phyloP scores from a whole-genome alignment of 2,329 filamentous ascomycete species.

The Verticillium longisporum region DNA sequence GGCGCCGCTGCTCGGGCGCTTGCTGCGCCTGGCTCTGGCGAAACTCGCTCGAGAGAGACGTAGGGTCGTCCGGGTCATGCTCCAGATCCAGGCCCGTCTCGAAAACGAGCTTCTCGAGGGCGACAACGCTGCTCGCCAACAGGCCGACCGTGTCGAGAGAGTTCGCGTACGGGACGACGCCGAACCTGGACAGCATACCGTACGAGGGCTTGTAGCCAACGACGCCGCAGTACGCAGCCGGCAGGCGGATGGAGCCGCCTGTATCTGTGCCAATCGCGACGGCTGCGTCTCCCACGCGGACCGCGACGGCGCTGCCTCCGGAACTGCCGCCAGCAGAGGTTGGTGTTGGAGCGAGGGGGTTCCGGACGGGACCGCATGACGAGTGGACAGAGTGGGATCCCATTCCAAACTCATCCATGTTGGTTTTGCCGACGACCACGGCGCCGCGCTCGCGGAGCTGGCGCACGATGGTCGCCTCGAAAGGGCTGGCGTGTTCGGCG shows the following conservation, averaged over 20 bases:
- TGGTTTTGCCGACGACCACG: conserved; percentile 70
- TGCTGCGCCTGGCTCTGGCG: conserved; percentile 39
- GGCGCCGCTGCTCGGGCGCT: conserved; percentile 6
- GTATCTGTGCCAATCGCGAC: conserved; percentile 35
- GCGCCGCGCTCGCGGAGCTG: conserved; percentile 59
- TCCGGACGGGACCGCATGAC: conserved; percentile 57
- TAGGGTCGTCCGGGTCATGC: conserved; percentile 68
- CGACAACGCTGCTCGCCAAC: conserved; percentile 48
- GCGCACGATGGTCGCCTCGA: conserved; percentile 72
- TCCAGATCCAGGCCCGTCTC: conserved; percentile 40
- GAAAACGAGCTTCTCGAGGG: conserved; percentile 44
- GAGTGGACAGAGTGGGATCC: conserved; percentile 76
- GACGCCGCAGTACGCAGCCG: conserved; percentile 77
- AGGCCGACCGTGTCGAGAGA: conserved; percentile 87
- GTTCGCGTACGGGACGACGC: conserved; percentile 87
- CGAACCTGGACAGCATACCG: conserved; percentile 76
- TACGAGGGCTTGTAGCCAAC: conserved; percentile 91
- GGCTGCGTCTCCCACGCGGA: conserved; percentile 26
- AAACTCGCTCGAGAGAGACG: conserved; percentile 53
- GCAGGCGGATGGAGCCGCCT: conserved; percentile 79
- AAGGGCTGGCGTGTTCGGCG: conserved; percentile 64
- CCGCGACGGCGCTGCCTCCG: conserved; percentile 84
- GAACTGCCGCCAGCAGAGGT: conserved; percentile 83
- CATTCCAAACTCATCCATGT: conserved; percentile 96
- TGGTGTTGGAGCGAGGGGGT: conserved; percentile 29